Evolutionary conservation across 352 stramenopile species (phyloP), one percentile per base, ranked within the genome.

Genomic region (Globisporangium barbulae): DNA sequence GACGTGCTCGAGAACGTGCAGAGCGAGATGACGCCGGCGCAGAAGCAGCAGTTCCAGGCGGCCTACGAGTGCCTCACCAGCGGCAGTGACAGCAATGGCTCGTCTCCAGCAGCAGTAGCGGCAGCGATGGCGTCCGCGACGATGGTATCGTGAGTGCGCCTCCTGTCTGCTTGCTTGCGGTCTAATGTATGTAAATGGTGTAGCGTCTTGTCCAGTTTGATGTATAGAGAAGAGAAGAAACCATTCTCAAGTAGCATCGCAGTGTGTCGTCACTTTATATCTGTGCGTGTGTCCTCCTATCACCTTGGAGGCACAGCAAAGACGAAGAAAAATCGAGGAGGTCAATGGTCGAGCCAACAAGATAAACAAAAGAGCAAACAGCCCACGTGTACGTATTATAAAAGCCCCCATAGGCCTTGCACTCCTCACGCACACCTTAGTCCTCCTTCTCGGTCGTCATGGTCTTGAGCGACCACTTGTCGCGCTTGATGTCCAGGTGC

Each of bases 391-490:
- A 54, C 41, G 42, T 56, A 56, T 42, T 39, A 56, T 41, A 56
- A 39, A 25, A 22, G 5, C 13, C 41, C 41, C 41, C 31, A 37
- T 6, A 3, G 31, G 31, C 31, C 31, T 37, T 37, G 2, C 31
- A 37, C 13, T 53, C 48, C 6, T 21, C 48, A 37, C 13, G 1
- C 48, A 53, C 48, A 55, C 17, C 30, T 68, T 53, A 91, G 61
- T 93, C 84, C 63, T 93, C 84, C 57, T 89, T 89, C 48, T 91
- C 83, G 31, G 79, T 73, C 42, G 72, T 72, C 72, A 83, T 90
- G 50, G 83, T 77, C 63, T 91, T 91, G 60, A 92, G 78, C 45
- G 85, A 94, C 83, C 83, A 94, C 67, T 94, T 92, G 73, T 94
- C 85, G 39, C 85, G 82, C 69, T 92, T 92, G 61, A 94, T 92